phyloP scores from a whole-genome alignment of 2,329 filamentous ascomycete genomes.

The Didymella keratinophila region DNA sequence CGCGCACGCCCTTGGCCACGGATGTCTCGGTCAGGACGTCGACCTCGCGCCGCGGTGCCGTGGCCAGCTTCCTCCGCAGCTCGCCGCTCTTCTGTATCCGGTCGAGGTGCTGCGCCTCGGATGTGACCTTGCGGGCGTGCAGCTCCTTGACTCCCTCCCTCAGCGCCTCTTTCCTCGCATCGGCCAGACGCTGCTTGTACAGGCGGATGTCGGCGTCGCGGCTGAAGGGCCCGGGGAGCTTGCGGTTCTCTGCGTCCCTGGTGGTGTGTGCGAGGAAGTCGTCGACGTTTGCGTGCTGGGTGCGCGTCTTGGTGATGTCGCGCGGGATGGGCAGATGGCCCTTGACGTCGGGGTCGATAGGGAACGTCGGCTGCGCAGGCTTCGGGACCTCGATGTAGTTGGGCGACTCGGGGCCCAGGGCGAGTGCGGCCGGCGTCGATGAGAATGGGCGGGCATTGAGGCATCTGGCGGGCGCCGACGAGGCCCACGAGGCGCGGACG shows the following conservation, averaged over 20 bases:
- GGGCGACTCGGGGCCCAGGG: conserved; percentile 83
- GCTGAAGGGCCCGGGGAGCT: conserved; percentile 44
- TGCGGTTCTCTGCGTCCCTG: conserved; percentile 58
- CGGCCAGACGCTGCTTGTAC: conserved; percentile 79
- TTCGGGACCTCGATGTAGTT: conserved; percentile 83
- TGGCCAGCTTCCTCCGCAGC: conserved; percentile 60
- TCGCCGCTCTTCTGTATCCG: conserved; percentile 49
- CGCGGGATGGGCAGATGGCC: conserved; percentile 86
- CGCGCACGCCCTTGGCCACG: conserved; percentile 41
- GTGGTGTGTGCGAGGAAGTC: conserved; percentile 69
- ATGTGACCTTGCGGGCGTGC: conserved; percentile 55
- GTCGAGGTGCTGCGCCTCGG: conserved; percentile 32
- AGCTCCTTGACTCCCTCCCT: conserved; percentile 74
- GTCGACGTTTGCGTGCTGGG: conserved; percentile 60
- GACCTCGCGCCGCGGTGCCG: conserved; percentile 74
- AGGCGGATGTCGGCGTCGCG: conserved; percentile 59
- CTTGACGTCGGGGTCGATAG: conserved; percentile 63
- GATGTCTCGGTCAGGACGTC: conserved; percentile 45
- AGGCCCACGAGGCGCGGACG: conserved; percentile 48
- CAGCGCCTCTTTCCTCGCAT: conserved; percentile 74
- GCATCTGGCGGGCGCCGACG: conserved; percentile 25
- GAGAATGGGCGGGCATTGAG: conserved; percentile 47
- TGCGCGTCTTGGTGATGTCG: conserved; percentile 69
- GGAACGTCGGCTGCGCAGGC: conserved; percentile 73
- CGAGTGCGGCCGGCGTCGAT: conserved; percentile 55